Percentiles rank a stretch among this genome's conserved stretches.
Conservation (phyloP, 2,329 filamentous ascomycete genomes). For the Ceratocystis harringtonii region DNA sequence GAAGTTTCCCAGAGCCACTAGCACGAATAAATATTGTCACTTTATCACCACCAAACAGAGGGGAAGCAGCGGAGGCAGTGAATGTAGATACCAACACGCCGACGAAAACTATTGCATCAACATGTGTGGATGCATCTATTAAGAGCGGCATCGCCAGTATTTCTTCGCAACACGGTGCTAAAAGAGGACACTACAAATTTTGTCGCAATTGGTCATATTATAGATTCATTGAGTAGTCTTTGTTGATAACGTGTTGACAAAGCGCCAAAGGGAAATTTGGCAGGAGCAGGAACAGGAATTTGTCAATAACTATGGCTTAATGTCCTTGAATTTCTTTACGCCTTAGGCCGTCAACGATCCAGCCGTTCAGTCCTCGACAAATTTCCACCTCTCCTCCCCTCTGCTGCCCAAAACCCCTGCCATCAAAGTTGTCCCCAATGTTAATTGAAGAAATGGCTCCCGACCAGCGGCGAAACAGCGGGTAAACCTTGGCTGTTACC, state of each 20-base stretch:
- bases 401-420: slow-evolving; percentile 11
- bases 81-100: no score
- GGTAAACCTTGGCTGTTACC: slow-evolving; percentile 15
- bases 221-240: not conserved
- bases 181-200: not conserved
- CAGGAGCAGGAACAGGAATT: slow-evolving; percentile 1
- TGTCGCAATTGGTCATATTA: no score
- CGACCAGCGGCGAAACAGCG: slow-evolving; percentile 19
- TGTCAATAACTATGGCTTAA: not conserved
- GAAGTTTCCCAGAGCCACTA: not conserved
- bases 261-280: not conserved
- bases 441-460: slow-evolving; percentile 12
- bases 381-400: slow-evolving; percentile 15
- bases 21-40: not conserved
- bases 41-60: not conserved
- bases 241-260: not conserved
- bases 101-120: not conserved
- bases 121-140: not conserved
- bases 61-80: no score
- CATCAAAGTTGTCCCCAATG: slow-evolving; percentile 10
- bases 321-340: not conserved
- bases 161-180: not conserved
- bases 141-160: not conserved
- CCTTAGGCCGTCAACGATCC: slow-evolving; percentile 15
- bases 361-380: slow-evolving; percentile 15